Conservation (phyloP, 768 basidiomycete genomes). For the Harrya chromipes region DNA sequence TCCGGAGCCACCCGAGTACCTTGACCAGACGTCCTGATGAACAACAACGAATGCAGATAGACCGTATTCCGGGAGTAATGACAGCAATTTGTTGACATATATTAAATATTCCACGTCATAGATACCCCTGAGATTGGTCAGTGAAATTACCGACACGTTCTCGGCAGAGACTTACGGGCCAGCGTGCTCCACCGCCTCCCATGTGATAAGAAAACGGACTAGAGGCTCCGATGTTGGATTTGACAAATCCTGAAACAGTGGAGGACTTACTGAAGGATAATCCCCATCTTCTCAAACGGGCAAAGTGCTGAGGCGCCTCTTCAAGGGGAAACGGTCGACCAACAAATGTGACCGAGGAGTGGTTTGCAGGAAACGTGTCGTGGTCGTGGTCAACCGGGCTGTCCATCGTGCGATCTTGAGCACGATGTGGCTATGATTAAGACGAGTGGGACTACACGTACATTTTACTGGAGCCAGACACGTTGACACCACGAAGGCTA, state of each 20-base stretch:
- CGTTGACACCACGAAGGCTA: conserved; percentile 78
- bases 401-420: neutral
- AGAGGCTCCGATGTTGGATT: neutral
- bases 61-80: conserved; percentile 68
- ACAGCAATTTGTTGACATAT: conserved; percentile 71
- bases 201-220: conserved; percentile 93
- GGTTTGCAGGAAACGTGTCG: conserved; percentile 62
- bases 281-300: conserved; percentile 81
- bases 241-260: neutral
- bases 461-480: conserved; percentile 84
- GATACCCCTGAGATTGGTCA: conserved; percentile 51
- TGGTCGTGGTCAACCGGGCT: conserved; percentile 73
- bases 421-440: conserved; percentile 19
- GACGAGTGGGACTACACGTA: conserved; percentile 25
- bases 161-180: conserved; percentile 66
- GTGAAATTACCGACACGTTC: neutral
- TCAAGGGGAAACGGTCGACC: conserved; percentile 88
- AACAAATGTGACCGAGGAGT: conserved; percentile 74
- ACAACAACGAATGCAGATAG: conserved; percentile 72
- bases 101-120: conserved; percentile 83
- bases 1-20: conserved; percentile 92
- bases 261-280: conserved; percentile 71
- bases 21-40: conserved; percentile 96
- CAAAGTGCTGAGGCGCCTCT: conserved; percentile 83
- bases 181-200: conserved; percentile 95